A percentile compares a stretch with the other conserved stretches of the same genome.
Evolutionary conservation across 352 stramenopile species (phyloP).

Genomic region (Pythium vanterpoolii): DNA sequence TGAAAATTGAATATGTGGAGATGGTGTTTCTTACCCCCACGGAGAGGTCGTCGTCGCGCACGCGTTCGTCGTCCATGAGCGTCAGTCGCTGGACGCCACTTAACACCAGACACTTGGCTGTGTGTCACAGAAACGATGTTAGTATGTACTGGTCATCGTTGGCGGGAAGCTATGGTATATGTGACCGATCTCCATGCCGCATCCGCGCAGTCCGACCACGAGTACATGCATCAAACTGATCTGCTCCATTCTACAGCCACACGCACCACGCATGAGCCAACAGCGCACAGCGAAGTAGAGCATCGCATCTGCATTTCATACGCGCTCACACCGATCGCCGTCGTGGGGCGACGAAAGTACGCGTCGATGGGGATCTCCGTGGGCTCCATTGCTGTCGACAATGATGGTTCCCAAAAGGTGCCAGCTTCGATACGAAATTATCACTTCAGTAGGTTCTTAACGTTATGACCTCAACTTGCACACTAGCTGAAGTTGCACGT

Average conservation of each 20-base stretch:
- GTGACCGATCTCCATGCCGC: constrained; percentile 44
- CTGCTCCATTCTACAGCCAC: constrained; percentile 32
- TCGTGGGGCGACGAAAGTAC: constrained; percentile 33
- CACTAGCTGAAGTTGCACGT: no score
- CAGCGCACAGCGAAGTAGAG: not conserved
- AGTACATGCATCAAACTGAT: constrained; percentile 42
- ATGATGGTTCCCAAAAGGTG: constrained; percentile 15
- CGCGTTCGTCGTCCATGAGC: constrained; percentile 42
- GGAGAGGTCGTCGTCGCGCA: constrained; percentile 34
- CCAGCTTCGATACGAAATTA: no score
- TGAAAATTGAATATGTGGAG: no score
- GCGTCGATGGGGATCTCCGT: constrained; percentile 17
- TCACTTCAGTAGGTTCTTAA: no score
- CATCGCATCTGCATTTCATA: constrained; percentile 10
- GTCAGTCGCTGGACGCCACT: constrained; percentile 36
- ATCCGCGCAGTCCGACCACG: constrained; percentile 35
- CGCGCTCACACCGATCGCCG: constrained; percentile 24
- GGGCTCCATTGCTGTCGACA: constrained; percentile 1
- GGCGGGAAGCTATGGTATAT: not conserved
- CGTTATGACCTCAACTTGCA: no score
- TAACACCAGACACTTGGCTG: constrained; percentile 38
- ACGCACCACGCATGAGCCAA: not conserved
- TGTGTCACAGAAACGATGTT: not conserved
- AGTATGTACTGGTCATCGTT: not conserved
- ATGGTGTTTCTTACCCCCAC: constrained; percentile 15